Base-by-base conservation (phyloP, 345 rosid genomes). In the Linum tenue region DNA sequence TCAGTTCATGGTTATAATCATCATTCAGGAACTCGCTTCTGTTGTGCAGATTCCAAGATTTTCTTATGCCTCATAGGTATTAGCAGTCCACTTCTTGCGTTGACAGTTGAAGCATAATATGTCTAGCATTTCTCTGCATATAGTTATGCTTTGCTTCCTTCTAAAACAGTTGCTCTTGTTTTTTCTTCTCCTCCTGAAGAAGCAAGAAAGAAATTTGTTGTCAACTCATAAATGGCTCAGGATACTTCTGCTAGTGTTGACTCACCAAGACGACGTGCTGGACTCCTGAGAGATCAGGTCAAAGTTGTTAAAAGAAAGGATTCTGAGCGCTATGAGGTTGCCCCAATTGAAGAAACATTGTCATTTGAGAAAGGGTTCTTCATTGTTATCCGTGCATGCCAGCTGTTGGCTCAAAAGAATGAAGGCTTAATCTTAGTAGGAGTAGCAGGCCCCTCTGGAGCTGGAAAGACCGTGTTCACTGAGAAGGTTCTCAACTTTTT, bases 401-500 rank as follows among this genome's bases (percentile, higher is more conserved):
- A 94, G 64, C 72, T 90, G 39, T 60, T 90, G 80, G 84, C 97
- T 64, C 96, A 90, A 73, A 90, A 90, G 80, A 94, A 90, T 69
- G 91, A 88, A 59, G 99, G 99, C 40, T 62, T 94, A 48, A 83
- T 85, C 71, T 78, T 94, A 72, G 96, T 90, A 64, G 99, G 97
- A 37, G 86, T 94, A 56, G 99, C 99, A 35, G 99, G 99, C 67
- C 99, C 99, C 16, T 90, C 97, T 67, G 99, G 99, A 37, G 99
- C 99, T 67, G 99, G 99, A 16, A 94, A 94, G 72, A 90, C 99
- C 3, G 88, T 90, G 37, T 90, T 94, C 77, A 88, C 99, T 3
- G 99, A 94, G 75, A 94, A 94, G 72, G 77, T 94, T 68, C 86
- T 88, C 60, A 85, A 79, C 69, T 94, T 94, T 65, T 84, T 90